phyloP scores from a whole-genome alignment of 2,329 filamentous ascomycete genomes.

The Aspergillus flavus region DNA sequence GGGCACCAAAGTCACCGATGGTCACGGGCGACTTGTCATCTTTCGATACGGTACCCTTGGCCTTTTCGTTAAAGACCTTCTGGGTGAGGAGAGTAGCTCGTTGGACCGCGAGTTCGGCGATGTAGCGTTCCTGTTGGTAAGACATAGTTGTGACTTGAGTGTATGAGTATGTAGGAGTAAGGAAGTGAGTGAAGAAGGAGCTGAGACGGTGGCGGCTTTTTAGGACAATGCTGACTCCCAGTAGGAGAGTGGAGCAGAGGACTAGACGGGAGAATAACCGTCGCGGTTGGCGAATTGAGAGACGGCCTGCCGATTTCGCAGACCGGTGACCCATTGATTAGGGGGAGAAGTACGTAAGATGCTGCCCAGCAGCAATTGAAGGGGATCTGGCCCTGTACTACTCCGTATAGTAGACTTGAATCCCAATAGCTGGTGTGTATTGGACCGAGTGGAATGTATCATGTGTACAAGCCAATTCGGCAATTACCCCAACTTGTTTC shows the following conservation, averaged over 20 bases:
- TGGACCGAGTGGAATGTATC: not conserved
- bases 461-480: not conserved
- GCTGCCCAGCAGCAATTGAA: conserved; percentile 5
- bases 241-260: conserved; percentile 43
- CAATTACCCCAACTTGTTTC: not conserved
- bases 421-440: not conserved
- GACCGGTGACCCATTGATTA: conserved; percentile 21
- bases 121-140: conserved; percentile 76
- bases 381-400: not conserved
- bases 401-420: not conserved
- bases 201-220: conserved; percentile 44
- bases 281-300: conserved; percentile 23
- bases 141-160: conserved; percentile 40
- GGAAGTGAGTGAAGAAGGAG: conserved; percentile 36
- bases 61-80: conserved; percentile 80
- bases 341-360: conserved; percentile 7
- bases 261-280: conserved; percentile 34
- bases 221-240: conserved; percentile 46
- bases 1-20: conserved; percentile 95
- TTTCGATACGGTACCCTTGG: conserved; percentile 93
- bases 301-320: conserved; percentile 24
- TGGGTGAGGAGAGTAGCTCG: conserved; percentile 76
- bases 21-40: conserved; percentile 96
- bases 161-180: conserved; percentile 22
- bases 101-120: conserved; percentile 87